Evolutionary conservation across 2,329 filamentous ascomycete species (phyloP), one percentile per base, ranked within the genome.

Genomic region (Lasiodiplodia gonubiensis): DNA sequence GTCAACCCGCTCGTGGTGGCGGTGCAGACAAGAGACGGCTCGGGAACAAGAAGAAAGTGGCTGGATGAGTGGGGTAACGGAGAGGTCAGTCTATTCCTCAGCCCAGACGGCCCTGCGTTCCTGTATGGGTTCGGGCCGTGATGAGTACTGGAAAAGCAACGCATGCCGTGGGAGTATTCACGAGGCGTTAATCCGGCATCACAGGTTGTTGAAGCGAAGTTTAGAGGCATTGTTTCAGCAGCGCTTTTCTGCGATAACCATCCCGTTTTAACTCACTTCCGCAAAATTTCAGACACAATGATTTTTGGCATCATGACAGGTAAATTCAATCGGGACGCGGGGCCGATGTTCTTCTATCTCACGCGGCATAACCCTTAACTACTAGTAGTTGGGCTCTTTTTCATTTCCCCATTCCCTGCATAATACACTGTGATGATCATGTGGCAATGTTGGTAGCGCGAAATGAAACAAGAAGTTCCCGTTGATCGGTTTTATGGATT

Each of bases 191-290:
- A 51, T 21, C 18, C 21, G 18, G 21, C 7, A 51, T 11, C 0
- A n/a, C 54, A 59, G 54, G 54, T 59, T n/a, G 42, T 59, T 46
- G 71, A 74, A 46, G 69, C 74, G 23, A 71, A 71, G 42, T 73
- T 69, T 30, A 67, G 74, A 18, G 73, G 69, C 10, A 64, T 74
- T 1, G 69, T 75, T 6, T 73, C 75, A 3, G 69, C 75, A 1
- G 72, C 75, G 10, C 74, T 77, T 71, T 67, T 77, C 3, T 77
- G 76, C 59, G 73, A 78, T 60, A 71, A 72, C 6, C 57, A 70
- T 3, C 74, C 75, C 2, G 73, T 77, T 57, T 73, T 77, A 21
- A 74, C 76, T 25, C 67, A 70, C 18, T 77, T 77, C 66, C 72
- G 74, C 0, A 69, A 70, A n/a, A 72, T 78, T 10, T 67, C 71